These are phyloP conservation scores for Trichoderma erinaceum DNA, from an alignment of 495 filamentous ascomycete species.

Conservation along the genomic window DNA sequence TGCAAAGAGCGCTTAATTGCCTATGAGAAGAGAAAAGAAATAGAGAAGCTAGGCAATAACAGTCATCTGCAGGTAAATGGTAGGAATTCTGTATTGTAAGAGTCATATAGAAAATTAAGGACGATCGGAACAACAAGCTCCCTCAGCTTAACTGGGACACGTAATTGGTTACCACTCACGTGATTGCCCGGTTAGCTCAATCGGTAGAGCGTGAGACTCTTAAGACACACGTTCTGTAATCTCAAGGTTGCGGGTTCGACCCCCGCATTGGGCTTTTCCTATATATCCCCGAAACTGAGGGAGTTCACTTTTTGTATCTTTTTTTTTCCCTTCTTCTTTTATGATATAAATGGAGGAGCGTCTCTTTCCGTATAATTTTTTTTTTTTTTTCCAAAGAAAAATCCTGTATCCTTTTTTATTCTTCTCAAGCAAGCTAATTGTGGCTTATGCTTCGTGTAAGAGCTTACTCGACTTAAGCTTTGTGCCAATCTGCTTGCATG, in stretches of 20 bases:
- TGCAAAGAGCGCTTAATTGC: too few species aligned
- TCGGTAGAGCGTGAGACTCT: conserved; percentile 82
- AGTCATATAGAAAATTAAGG: background rate
- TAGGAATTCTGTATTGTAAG: background rate
- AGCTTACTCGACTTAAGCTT: too few species aligned
- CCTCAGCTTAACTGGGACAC: background rate
- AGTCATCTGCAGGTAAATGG: background rate
- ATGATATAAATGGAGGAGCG: background rate
- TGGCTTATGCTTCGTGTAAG: too few species aligned
- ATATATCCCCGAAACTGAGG: background rate
- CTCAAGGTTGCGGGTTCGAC: conserved; percentile 32
- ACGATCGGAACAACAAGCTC: background rate
- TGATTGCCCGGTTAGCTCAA: conserved; percentile 58
- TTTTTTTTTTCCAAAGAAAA: background rate
- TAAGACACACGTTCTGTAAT: conserved; percentile 30
- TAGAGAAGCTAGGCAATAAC: too few species aligned
- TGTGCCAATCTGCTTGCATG: too few species aligned
- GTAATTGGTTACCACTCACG: background rate
- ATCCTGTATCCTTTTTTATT: background rate
- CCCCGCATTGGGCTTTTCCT: conserved; percentile 34
- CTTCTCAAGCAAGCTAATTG: background rate
- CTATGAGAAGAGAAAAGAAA: too few species aligned
- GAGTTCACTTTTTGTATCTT: background rate
- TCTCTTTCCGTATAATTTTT: background rate
- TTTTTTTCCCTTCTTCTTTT: background rate